These are phyloP conservation scores for Ophiostoma ips DNA, from an alignment of 2,329 filamentous ascomycete species.

Conservation along the genomic window DNA sequence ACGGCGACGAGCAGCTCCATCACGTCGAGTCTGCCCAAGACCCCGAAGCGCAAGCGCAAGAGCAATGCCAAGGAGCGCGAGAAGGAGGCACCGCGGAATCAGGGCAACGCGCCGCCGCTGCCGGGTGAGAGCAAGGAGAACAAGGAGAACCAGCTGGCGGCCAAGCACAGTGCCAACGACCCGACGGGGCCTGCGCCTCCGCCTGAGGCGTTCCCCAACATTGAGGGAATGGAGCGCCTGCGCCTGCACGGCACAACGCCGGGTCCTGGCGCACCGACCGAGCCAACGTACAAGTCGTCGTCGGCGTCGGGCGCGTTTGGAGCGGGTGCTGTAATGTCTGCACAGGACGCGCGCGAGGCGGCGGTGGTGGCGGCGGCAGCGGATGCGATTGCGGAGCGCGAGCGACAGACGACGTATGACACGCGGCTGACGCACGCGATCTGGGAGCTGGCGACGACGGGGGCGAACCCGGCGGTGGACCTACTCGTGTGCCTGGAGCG, in stretches of 20 bases:
- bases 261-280: conserved; percentile 3
- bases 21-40: conserved; percentile 61
- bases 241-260: conserved; percentile 18
- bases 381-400: conserved; percentile 51
- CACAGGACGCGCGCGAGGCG: conserved; percentile 14
- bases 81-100: conserved; percentile 15
- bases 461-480: conserved; percentile 89
- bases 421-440: conserved; percentile 79
- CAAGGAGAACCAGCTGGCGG: conserved; percentile 32
- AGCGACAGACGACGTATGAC: conserved; percentile 66
- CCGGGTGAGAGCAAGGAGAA: conserved; percentile 24
- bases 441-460: conserved; percentile 82
- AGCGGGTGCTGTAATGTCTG: conserved; percentile 4
- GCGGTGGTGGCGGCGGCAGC: conserved; percentile 32
- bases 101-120: conserved; percentile 15
- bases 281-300: conserved; percentile 15
- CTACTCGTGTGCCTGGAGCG: conserved; percentile 85
- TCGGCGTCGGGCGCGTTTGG: conserved; percentile 12
- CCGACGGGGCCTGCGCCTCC: conserved; percentile 10
- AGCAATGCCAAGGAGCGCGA: conserved; percentile 23
- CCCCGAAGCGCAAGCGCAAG: conserved; percentile 48
- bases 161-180: conserved; percentile 11
- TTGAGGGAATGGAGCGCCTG: conserved; percentile 37
- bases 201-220: conserved; percentile 19
- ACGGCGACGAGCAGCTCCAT: conserved; percentile 78